Conservation (phyloP, 2,329 filamentous ascomycete genomes). For the Pseudogymnoascus sp. region DNA sequence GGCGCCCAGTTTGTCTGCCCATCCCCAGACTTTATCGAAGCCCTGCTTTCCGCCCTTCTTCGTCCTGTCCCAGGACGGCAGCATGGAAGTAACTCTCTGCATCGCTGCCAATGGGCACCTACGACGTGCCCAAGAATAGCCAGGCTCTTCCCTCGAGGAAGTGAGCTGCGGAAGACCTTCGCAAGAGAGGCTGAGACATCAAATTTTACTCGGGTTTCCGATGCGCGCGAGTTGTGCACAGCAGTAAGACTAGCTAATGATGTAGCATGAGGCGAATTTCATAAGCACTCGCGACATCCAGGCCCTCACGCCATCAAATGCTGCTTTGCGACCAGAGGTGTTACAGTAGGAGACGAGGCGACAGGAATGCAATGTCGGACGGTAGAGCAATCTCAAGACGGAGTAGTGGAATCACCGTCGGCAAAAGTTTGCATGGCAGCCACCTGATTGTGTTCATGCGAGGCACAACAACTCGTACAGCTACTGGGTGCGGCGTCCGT, state of each 20-base stretch:
- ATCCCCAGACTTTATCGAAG: conserved; percentile 65
- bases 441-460: conserved; percentile 3
- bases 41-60: conserved; percentile 52
- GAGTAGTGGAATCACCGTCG: not conserved
- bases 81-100: conserved; percentile 26
- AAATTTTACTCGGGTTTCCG: not conserved
- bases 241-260: not conserved
- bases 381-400: not conserved
- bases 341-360: not conserved
- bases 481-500: conserved; percentile 1
- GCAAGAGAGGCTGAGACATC: conserved; percentile 3
- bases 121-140: not conserved
- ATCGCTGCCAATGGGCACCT: conserved; percentile 15
- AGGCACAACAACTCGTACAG: conserved; percentile 1
- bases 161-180: not conserved
- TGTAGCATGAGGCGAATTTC: not conserved
- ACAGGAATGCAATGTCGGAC: not conserved
- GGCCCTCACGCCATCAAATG: not conserved
- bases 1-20: conserved; percentile 57
- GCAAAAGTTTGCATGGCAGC: conserved; percentile 2
- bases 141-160: not conserved
- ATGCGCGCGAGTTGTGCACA: not conserved
- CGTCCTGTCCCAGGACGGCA: conserved; percentile 44
- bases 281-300: conserved; percentile 1
- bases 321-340: not conserved